These are phyloP conservation scores for Suhomyces vadensis DNA, from an alignment of 805 yeast genomes.

Conservation along the genomic window DNA sequence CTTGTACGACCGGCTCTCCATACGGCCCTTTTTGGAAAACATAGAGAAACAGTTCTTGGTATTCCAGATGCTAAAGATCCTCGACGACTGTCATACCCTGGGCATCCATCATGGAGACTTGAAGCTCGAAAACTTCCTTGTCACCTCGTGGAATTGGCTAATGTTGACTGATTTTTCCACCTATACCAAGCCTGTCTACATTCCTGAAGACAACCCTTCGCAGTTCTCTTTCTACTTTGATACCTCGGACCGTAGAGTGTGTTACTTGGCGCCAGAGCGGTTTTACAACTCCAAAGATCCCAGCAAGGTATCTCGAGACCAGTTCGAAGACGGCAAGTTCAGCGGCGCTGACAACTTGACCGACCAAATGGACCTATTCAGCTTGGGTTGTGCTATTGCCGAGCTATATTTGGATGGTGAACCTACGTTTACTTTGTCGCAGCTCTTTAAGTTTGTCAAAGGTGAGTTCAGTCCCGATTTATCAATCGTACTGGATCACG, in stretches of 20 bases:
- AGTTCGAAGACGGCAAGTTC: conserved; percentile 24
- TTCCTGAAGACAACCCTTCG: conserved; percentile 93
- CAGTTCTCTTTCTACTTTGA: conserved; percentile 91
- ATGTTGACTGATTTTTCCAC: conserved; percentile 80
- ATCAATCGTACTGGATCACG: conserved; percentile 50
- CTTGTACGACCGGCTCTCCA: conserved; percentile 81
- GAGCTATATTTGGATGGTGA: conserved; percentile 86
- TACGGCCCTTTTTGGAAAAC: conserved; percentile 81
- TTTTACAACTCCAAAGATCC: conserved; percentile 46
- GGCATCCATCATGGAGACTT: conserved; percentile 84
- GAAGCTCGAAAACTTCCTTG: conserved; percentile 83
- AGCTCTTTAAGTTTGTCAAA: conserved; percentile 76
- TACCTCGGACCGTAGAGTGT: conserved; percentile 79
- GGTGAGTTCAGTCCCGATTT: conserved; percentile 68
- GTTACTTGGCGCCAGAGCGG: conserved; percentile 94
- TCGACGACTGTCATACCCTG: conserved; percentile 61
- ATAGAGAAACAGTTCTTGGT: conserved; percentile 83
- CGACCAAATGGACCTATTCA: conserved; percentile 76
- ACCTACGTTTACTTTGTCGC: conserved; percentile 83
- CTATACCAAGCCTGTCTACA: conserved; percentile 70
- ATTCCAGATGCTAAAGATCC: conserved; percentile 70
- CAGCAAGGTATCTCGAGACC: conserved; percentile 17
- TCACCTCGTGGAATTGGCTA: conserved; percentile 89
- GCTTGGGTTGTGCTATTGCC: conserved; percentile 85
- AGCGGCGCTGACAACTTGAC: conserved; percentile 39